Percentiles rank a stretch among this genome's conserved stretches.
Conservation (phyloP, 1,139 yeast genomes). For the Taphrina confusa region DNA sequence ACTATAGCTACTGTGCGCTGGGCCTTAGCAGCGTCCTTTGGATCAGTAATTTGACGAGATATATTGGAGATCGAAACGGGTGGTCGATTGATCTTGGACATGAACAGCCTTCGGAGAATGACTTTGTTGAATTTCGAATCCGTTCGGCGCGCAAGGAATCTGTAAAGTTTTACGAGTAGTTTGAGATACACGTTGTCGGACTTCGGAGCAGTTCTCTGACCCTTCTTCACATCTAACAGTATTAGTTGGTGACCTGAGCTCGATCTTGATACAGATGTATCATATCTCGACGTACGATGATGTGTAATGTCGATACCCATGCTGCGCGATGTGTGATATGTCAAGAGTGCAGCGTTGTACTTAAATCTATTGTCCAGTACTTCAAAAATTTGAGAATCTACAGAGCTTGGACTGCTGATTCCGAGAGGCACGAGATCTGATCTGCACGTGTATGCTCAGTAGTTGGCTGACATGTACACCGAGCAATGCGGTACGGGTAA, state of each 20-base stretch:
- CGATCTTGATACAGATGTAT: no score
- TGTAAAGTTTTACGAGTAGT: constrained; percentile 94
- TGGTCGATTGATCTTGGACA: constrained; percentile 99
- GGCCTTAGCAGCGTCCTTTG: constrained; percentile 71
- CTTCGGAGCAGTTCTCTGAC: constrained; percentile 99
- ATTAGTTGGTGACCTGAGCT: no score
- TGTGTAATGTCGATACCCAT: constrained; percentile 95
- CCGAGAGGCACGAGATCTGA: neutral
- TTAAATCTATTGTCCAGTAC: neutral
- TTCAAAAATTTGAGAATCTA: neutral
- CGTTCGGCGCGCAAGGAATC: constrained; percentile 87
- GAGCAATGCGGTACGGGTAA: no score
- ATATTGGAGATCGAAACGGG: constrained; percentile 96
- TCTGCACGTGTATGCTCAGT: neutral
- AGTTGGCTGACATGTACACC: no score
- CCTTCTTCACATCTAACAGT: constrained; percentile 65
- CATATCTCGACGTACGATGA: constrained; percentile 60
- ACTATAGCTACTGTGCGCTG: constrained; percentile 95
- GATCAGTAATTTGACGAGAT: constrained; percentile 65
- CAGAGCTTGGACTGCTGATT: constrained; percentile 7
- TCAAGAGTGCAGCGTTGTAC: no score
- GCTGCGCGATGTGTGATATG: neutral
- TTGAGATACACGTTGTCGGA: constrained; percentile 98
- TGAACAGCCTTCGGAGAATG: constrained; percentile 88
- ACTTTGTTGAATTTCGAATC: constrained; percentile 97